Percentiles rank a stretch among this genome's conserved stretches.
These are phyloP conservation scores for Closterium sp. DNA, from an alignment of 139 green algal species.

Conservation along the genomic window DNA sequence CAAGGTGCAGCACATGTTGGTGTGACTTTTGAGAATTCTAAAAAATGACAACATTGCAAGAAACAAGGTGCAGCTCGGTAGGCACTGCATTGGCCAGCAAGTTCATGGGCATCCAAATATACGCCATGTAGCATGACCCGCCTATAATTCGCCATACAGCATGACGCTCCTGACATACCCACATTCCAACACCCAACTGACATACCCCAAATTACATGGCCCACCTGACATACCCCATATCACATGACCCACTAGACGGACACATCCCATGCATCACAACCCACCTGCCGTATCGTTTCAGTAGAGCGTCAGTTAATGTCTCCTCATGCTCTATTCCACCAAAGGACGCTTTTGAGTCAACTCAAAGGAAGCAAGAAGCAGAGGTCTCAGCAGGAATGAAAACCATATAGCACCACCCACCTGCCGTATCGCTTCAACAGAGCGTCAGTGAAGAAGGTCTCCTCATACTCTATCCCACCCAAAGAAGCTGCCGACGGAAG, in stretches of 20 bases:
- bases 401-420: background rate
- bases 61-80: constrained; percentile 1
- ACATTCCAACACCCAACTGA: too few species aligned
- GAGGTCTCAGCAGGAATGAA: too few species aligned
- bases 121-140: background rate
- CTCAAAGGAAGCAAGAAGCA: too few species aligned
- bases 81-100: background rate
- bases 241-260: too few species aligned
- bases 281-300: constrained; percentile 14
- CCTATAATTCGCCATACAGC: too few species aligned
- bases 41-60: too few species aligned
- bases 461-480: background rate
- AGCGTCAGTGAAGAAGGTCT: constrained; percentile 14
- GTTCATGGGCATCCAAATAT: constrained; percentile 34
- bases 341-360: background rate
- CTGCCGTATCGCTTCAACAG: constrained; percentile 18
- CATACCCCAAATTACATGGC: too few species aligned
- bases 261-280: too few species aligned
- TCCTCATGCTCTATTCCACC: background rate
- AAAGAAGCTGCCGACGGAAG: background rate
- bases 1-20: too few species aligned
- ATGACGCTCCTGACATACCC: too few species aligned
- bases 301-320: background rate
- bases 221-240: too few species aligned
- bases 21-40: too few species aligned